phyloP scores from a whole-genome alignment of 108 stramenopile genomes.

The Fragilaria crotonensis region DNA sequence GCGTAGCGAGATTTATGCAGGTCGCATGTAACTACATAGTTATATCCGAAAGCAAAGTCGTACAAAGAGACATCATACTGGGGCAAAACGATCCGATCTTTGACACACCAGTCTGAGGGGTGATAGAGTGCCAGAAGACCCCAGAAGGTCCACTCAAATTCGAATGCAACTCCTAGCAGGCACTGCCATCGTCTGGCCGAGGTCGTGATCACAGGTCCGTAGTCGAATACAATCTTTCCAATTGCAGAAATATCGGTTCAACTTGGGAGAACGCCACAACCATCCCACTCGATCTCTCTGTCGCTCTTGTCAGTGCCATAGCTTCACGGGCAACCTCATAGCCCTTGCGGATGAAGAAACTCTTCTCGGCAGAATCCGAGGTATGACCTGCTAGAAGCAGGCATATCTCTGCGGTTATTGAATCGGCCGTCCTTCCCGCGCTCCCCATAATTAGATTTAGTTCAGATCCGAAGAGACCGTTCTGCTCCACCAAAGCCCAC shows the following conservation, averaged over 20 bases:
- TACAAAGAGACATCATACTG: too few relatives aligned
- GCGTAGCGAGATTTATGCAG: too few relatives aligned
- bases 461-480: conserved; percentile 12
- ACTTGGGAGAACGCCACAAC: background rate
- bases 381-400: conserved; percentile 9
- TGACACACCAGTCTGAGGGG: too few relatives aligned
- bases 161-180: too few relatives aligned
- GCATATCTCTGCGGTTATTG: conserved; percentile 33
- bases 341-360: conserved; percentile 16
- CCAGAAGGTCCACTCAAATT: too few relatives aligned
- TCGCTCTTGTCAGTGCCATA: conserved; percentile 5
- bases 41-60: too few relatives aligned
- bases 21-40: too few relatives aligned
- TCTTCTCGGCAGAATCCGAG: conserved; percentile 6
- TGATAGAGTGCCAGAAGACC: too few relatives aligned
- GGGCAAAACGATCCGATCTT: too few relatives aligned
- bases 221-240: background rate
- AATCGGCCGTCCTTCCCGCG: conserved; percentile 22
- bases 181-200: too few relatives aligned
- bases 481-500: conserved; percentile 46
- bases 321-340: conserved; percentile 7
- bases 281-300: background rate
- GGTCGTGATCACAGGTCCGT: too few relatives aligned
- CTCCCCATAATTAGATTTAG: conserved; percentile 15
- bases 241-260: background rate